Conservation (phyloP, 805 yeast genomes). For the Monosporozyma solicola region DNA sequence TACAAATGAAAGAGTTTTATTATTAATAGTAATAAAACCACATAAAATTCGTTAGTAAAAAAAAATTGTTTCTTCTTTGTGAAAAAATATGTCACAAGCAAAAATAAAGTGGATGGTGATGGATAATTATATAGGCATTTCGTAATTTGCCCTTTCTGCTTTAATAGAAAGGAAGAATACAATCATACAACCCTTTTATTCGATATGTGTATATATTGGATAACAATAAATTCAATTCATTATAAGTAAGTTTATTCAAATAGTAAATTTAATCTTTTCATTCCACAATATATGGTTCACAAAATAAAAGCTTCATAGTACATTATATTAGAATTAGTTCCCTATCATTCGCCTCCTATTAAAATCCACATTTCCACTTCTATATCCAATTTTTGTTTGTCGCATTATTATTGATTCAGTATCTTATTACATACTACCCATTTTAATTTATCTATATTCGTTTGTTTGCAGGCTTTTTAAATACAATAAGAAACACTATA, state of each 20-base stretch:
- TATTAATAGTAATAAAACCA: constrained; percentile 2
- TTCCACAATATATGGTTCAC: background rate
- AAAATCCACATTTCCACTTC: background rate
- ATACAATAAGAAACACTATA: background rate
- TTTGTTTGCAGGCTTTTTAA: constrained; percentile 1
- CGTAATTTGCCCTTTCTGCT: too few relatives aligned
- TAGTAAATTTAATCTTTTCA: background rate
- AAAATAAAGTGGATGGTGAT: background rate
- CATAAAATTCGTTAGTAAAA: constrained; percentile 3
- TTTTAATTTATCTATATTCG: constrained; percentile 37
- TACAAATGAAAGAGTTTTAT: constrained; percentile 9
- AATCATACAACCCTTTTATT: background rate
- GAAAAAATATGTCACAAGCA: background rate
- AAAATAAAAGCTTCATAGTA: background rate
- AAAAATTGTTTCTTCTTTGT: background rate
- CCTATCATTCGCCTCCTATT: background rate
- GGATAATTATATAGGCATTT: too few relatives aligned
- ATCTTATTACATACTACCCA: constrained; percentile 56
- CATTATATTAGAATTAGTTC: too few relatives aligned
- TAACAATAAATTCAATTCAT: background rate
- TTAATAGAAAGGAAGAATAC: too few relatives aligned
- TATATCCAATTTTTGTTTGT: background rate
- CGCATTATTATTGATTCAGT: background rate
- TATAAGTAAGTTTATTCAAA: background rate
- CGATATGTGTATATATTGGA: background rate